Base-by-base conservation (phyloP, 768 basidiomycete genomes). In the Rhizopogon vesiculosus region DNA sequence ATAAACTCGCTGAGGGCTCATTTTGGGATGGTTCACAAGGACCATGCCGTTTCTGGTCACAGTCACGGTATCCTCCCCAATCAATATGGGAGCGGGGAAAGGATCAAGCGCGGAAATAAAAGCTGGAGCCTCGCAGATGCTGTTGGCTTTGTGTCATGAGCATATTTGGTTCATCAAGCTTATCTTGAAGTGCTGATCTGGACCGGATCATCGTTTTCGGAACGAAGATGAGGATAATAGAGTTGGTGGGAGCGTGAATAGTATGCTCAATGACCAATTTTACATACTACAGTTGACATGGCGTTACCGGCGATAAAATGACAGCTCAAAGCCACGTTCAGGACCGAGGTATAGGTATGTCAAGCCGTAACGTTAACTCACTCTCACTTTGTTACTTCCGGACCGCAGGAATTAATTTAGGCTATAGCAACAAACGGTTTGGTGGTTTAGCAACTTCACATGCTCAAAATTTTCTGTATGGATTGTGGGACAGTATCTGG, bases 401-500 rank as follows among this genome's bases (percentile, higher is more conserved):
- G 44, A 19, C 39, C 54, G 45, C 28, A 40, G 38, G 38, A 44
- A 35, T 44, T 46, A 43, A 56, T 49, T 51, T 55, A 48, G 45
- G 56, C 45, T 54, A 56, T 58, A 54, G 46, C 59, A 45, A 38
- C 35, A 38, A 38, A 59, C 39, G 42, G 46, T 52, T 55, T 43
- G 56, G 53, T 7, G 51, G 51, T 60, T 57, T 52, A 22, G 38
- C 59, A 48, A 33, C 60, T 64, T 64, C 63, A 55, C 63, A 61
- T 68, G 56, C 60, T 54, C 57, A 55, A 56, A 61, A 60, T 61
- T 59, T 62, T 54, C 58, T 54, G 52, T 59, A 41, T 55, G 55
- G 46, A 28, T 46, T 53, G 63, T 55, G 66, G 59, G 62, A 62
- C 55, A 52, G 56, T 53, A 59, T 55, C 63, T 67, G 61, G 60